Percentiles rank a stretch among this genome's conserved stretches.
phyloP scores from a whole-genome alignment of 257 asterid genomes.

The Penstemon barbatus region DNA sequence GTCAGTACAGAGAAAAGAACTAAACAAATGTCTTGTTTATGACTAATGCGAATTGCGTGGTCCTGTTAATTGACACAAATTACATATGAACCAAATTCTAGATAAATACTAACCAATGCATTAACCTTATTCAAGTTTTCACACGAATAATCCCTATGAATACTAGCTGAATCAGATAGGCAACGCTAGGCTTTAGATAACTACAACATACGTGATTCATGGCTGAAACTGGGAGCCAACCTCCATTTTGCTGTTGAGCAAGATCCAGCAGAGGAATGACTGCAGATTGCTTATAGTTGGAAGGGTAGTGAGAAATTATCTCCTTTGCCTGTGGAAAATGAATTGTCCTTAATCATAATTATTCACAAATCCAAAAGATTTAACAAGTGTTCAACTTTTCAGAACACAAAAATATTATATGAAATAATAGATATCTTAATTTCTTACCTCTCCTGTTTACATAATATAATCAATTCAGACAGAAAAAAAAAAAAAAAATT shows the following conservation, averaged over 20 bases:
- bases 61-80: conserved; percentile 3
- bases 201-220: conserved; percentile 79
- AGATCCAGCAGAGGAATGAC: conserved; percentile 95
- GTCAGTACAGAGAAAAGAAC: conserved; percentile 1
- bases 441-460: neutral
- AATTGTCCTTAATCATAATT: conserved; percentile 15
- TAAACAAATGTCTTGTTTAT: neutral
- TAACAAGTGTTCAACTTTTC: conserved; percentile 8
- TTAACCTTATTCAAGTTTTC: conserved; percentile 13
- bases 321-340: conserved; percentile 65
- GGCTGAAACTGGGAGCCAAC: conserved; percentile 98
- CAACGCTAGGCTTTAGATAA: conserved; percentile 17
- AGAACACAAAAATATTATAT: conserved; percentile 10
- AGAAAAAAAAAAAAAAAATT: neutral
- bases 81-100: conserved; percentile 13
- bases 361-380: conserved; percentile 10
- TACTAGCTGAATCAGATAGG: conserved; percentile 9
- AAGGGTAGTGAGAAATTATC: conserved; percentile 84
- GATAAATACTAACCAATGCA: conserved; percentile 8
- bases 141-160: neutral
- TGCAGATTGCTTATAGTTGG: conserved; percentile 95
- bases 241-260: conserved; percentile 53
- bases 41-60: neutral
- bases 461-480: neutral
- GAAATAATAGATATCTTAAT: neutral